Evolutionary conservation across 2,329 filamentous ascomycete genomes (phyloP).

Genomic region (Aspergillus sp.): DNA sequence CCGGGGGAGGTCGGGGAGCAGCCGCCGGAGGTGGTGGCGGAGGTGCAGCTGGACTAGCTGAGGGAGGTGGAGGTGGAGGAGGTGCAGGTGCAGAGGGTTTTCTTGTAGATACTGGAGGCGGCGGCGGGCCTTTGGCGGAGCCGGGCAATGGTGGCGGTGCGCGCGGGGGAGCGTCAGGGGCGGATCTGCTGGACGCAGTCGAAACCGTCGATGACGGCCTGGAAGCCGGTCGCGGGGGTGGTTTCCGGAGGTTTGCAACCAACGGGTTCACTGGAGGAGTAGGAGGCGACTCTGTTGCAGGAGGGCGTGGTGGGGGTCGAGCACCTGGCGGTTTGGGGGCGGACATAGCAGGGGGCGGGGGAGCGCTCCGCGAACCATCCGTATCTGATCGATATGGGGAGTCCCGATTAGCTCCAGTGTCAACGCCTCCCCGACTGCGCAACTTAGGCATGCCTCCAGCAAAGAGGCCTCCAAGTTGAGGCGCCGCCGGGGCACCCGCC

Average conservation of each 20-base stretch:
- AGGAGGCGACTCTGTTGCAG: constrained; percentile 51
- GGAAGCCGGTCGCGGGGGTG: constrained; percentile 49
- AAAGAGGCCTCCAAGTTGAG: constrained; percentile 85
- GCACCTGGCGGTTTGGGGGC: constrained; percentile 57
- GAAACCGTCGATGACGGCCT: constrained; percentile 64
- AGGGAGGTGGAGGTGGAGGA: constrained; percentile 43
- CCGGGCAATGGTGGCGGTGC: constrained; percentile 68
- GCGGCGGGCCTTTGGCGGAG: constrained; percentile 53
- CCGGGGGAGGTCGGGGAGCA: constrained; percentile 43
- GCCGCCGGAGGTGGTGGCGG: constrained; percentile 47
- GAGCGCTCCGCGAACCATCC: constrained; percentile 55
- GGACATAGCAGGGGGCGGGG: constrained; percentile 21
- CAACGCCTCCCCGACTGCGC: constrained; percentile 79
- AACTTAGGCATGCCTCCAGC: constrained; percentile 94
- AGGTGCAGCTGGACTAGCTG: constrained; percentile 46
- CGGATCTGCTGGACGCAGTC: constrained; percentile 55
- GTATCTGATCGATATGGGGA: constrained; percentile 80
- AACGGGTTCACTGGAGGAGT: constrained; percentile 56
- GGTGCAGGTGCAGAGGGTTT: constrained; percentile 58
- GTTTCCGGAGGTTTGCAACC: constrained; percentile 62
- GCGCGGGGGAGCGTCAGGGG: constrained; percentile 49
- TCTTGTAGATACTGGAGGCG: constrained; percentile 58
- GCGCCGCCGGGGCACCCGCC: constrained; percentile 59
- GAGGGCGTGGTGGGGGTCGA: constrained; percentile 48
- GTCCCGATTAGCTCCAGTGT: constrained; percentile 71